These are phyloP conservation scores for Trametes versicolor DNA, from an alignment of 1,284 basidiomycete genomes.

Conservation along the genomic window DNA sequence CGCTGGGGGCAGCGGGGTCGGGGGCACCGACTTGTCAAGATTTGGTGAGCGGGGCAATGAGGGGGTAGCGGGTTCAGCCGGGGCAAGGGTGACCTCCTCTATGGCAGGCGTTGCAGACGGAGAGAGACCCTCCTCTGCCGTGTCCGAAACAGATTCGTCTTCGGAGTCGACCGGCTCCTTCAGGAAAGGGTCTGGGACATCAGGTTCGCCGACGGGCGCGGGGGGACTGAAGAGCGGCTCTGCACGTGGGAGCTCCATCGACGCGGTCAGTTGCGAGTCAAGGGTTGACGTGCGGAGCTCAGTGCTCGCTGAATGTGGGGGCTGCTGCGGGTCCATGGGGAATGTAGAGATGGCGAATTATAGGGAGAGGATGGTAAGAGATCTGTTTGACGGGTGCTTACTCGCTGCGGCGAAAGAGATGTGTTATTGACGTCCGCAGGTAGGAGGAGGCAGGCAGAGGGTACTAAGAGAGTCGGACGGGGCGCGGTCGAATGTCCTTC, in stretches of 20 bases:
- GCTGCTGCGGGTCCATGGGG: constrained; percentile 21
- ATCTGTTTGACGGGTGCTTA: too few species aligned
- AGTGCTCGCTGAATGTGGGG: not conserved
- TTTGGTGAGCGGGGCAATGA: constrained; percentile 26
- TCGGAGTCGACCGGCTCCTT: constrained; percentile 42
- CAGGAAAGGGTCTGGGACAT: constrained; percentile 64
- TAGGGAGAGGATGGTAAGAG: too few species aligned
- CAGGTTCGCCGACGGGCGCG: constrained; percentile 48
- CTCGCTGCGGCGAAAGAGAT: too few species aligned
- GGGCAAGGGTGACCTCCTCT: constrained; percentile 41
- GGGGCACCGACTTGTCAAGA: constrained; percentile 48
- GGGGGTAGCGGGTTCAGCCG: constrained; percentile 26
- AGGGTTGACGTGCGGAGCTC: constrained; percentile 25
- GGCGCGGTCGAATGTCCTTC: too few species aligned
- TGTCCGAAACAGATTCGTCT: constrained; percentile 12
- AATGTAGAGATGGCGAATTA: too few species aligned
- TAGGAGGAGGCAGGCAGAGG: too few species aligned
- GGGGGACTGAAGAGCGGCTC: constrained; percentile 29
- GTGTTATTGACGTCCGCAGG: too few species aligned
- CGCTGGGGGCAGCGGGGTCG: constrained; percentile 46
- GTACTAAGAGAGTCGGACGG: too few species aligned
- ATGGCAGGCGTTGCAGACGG: constrained; percentile 31
- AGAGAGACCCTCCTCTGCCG: constrained; percentile 21
- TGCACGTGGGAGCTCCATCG: constrained; percentile 23
- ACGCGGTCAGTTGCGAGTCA: constrained; percentile 28